Evolutionary conservation across 208 protist species (phyloP), one percentile per base, ranked within the genome.

Genomic region (Leishmania major): DNA sequence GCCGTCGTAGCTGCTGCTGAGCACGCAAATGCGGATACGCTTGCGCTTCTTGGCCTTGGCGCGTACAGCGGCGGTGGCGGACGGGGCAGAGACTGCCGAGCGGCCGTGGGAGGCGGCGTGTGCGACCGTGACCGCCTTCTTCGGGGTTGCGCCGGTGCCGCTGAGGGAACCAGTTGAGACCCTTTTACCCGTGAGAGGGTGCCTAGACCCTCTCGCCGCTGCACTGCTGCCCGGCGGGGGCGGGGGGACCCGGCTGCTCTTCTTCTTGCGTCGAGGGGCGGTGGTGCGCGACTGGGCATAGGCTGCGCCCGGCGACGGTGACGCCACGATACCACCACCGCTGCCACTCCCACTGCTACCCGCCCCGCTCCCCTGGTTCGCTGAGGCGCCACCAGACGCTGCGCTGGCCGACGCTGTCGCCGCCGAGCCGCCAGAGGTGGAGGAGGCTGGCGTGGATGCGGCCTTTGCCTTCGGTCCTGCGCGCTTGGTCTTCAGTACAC

Each of bases 1-100:
- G 28, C 91, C 93, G 53, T 93, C 91, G 89, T 97, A 97, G 85
- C 92, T 96, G 86, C 93, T 96, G 73, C 86, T 94, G 40, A 97
- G 90, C 60, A 97, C 94, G 82, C 93, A 96, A 19, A 97, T 82
- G 64, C 90, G 89, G 4, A 93, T 51, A 71, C 88, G 89, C 73
- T 90, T 89, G 37, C 67, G 75, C 73, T 81, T 84, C 77, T 81
- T 77, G 17, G 43, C 28, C 57, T 78, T 84, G 37, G 80, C 79
- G 17, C 71, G 80, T n/a, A 72, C 64, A 7, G 75, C 37, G 8
- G 59, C 45, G n/a, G 45, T 60, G 6, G 69, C 60, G 22, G 82
- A 73, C n/a, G 60, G 59, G 11, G 59, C n/a, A 4, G 62, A 43
- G 8, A 28, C 6, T 25, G 40, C 66, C 57, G 59, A 22, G 59